Evolutionary conservation across 73 alveolate genomes (phyloP).

Genomic region (Paramecium primaurelia): DNA sequence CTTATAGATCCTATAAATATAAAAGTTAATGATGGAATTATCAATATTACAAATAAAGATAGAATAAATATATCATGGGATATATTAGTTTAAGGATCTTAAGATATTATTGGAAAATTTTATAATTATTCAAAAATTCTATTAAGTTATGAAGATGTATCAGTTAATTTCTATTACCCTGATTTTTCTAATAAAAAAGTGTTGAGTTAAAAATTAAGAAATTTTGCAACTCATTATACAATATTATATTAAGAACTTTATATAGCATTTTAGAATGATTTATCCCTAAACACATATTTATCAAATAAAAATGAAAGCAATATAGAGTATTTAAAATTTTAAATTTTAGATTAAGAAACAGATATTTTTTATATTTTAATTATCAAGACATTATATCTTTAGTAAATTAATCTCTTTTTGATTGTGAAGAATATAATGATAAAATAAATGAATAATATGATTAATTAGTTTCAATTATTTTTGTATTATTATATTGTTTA

Average conservation of each 20-base stretch:
- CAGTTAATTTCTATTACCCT: not conserved
- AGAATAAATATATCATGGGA: not conserved
- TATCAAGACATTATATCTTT: not conserved
- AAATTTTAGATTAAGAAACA: not conserved
- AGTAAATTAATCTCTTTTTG: not conserved
- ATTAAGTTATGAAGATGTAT: not conserved
- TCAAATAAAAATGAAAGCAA: not conserved
- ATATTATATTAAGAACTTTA: not conserved
- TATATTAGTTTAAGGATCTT: not conserved
- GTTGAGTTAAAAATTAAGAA: not conserved
- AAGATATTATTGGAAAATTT: not conserved
- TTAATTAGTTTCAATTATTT: not conserved
- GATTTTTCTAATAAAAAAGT: not conserved
- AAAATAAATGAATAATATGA: not conserved
- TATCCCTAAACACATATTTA: not conserved
- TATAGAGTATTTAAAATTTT: not conserved
- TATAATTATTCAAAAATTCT: not conserved
- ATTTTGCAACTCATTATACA: not conserved
- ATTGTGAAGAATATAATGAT: not conserved
- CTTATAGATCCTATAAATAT: not conserved
- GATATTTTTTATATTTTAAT: not conserved
- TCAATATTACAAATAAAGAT: not conserved
- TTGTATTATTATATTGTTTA: not conserved
- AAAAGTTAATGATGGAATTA: not conserved
- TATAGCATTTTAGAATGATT: not conserved